Evolutionary conservation across 108 stramenopile species (phyloP).

Genomic region (Cyclotella atomus): DNA sequence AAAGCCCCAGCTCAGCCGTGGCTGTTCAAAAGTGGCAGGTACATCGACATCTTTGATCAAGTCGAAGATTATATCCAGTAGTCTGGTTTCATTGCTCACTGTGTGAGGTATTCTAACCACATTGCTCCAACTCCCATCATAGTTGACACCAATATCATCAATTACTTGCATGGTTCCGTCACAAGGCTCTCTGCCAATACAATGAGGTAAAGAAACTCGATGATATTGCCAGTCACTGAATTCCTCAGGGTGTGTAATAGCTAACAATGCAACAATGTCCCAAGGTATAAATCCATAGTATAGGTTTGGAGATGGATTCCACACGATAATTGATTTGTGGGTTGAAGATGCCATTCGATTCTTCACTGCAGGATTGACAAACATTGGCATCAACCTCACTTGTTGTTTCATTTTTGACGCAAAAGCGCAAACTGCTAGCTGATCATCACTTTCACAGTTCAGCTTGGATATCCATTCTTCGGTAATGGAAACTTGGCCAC

Average conservation of each 20-base stretch:
- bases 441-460: slow-evolving; percentile 13
- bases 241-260: slow-evolving; percentile 14
- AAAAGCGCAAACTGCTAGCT: slow-evolving; percentile 26
- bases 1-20: slow-evolving; percentile 13
- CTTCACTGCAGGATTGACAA: slow-evolving; percentile 26
- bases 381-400: slow-evolving; percentile 21
- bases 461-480: neutral
- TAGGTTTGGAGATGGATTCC: slow-evolving; percentile 13
- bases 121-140: neutral
- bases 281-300: slow-evolving; percentile 39
- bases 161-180: slow-evolving; percentile 9
- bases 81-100: neutral
- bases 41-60: slow-evolving; percentile 1
- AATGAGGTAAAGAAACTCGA: slow-evolving; percentile 10
- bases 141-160: neutral
- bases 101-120: slow-evolving; percentile 18
- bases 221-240: slow-evolving; percentile 38
- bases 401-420: slow-evolving; percentile 27
- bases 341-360: neutral
- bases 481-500: slow-evolving; percentile 8
- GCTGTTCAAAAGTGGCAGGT: neutral
- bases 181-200: slow-evolving; percentile 10
- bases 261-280: slow-evolving; percentile 44
- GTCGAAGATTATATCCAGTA: slow-evolving; percentile 5
- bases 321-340: neutral